These are phyloP conservation scores for Fraxinus sp. DNA, from an alignment of 305 asterid species.

Conservation along the genomic window DNA sequence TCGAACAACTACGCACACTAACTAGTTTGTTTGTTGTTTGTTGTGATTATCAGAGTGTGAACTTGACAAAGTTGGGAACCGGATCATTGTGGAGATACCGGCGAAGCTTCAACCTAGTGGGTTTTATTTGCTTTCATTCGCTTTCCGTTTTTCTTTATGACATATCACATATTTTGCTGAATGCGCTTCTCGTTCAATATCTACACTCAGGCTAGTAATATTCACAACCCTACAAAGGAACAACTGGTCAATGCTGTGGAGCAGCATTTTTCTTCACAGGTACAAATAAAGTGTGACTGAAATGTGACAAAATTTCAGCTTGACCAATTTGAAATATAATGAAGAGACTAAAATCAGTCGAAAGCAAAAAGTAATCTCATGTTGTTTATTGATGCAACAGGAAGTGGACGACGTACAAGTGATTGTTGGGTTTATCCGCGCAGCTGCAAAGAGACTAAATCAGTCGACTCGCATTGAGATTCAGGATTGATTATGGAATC, in stretches of 20 bases:
- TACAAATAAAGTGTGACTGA: conserved; percentile 9
- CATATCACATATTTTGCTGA: not conserved
- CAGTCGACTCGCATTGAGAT: conserved; percentile 40
- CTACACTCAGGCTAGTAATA: conserved; percentile 48
- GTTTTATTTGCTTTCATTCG: conserved; percentile 23
- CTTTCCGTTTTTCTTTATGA: not conserved
- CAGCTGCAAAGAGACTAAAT: conserved; percentile 67
- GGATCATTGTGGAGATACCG: conserved; percentile 87
- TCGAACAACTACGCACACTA: not conserved
- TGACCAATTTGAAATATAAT: not conserved
- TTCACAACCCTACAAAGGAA: conserved; percentile 67
- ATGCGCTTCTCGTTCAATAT: not conserved
- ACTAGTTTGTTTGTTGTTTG: not conserved
- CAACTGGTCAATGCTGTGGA: conserved; percentile 66
- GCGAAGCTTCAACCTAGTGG: conserved; percentile 73
- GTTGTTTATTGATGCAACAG: conserved; percentile 37
- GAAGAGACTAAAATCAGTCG: not conserved
- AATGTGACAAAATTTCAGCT: not conserved
- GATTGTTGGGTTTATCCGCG: conserved; percentile 66
- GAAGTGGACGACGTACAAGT: conserved; percentile 78
- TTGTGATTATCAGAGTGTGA: conserved; percentile 48
- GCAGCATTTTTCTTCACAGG: conserved; percentile 86
- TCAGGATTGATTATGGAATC: conserved; percentile 25
- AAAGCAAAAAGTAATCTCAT: not conserved
- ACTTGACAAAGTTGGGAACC: conserved; percentile 70